Base-by-base conservation (phyloP, 2,329 filamentous ascomycete species). In the Whalleya microplaca region DNA sequence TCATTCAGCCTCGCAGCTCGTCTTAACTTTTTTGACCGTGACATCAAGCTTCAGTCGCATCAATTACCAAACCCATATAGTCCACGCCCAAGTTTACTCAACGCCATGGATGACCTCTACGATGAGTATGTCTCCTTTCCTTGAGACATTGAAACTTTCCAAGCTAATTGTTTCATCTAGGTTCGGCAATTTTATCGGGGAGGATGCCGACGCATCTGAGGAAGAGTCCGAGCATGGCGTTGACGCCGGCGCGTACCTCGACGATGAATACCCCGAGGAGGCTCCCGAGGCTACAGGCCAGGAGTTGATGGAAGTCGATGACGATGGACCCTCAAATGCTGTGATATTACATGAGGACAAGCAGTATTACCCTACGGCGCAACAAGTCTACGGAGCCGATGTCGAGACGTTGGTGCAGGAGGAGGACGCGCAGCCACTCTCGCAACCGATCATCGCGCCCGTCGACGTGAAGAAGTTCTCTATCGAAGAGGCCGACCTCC, bases 291-390 rank as follows among this genome's bases (percentile, higher is more conserved):
- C 76, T 41, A 82, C 87, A 40, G 88, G 89, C 45, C 89, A 96
- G 72, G 90, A 96, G 76, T 78, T 95, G 67, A 98, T 99, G 94
- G 91, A 98, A 69, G 78, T 98, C 43, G 94, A 98, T 71, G 86
- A 92, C 73, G 89, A 93, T 47, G 92, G 90, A 14, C 91, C 94
- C 2, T 97, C 93, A 4, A 99, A 98, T 74, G 94, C 95, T 49
- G 92, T 99, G n/a, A 84, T 99, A 55, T 84, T 99, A 45, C 95
- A 99, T 77, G 95, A 99, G 80, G 95, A 99, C 78, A 99, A 99
- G 75, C 95, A 98, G 73, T 99, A 99, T 76, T 99, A 99, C 72
- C 95, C 95, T 27, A 96, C 93, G n/a, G 95, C 95, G 54, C 88
- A 94, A 71, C 95, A 99, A 74, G 88, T 96, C 42, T 99, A 98